These are phyloP conservation scores for Petasospora rhodanensis DNA, from an alignment of 1,139 yeast genomes.

Conservation along the genomic window DNA sequence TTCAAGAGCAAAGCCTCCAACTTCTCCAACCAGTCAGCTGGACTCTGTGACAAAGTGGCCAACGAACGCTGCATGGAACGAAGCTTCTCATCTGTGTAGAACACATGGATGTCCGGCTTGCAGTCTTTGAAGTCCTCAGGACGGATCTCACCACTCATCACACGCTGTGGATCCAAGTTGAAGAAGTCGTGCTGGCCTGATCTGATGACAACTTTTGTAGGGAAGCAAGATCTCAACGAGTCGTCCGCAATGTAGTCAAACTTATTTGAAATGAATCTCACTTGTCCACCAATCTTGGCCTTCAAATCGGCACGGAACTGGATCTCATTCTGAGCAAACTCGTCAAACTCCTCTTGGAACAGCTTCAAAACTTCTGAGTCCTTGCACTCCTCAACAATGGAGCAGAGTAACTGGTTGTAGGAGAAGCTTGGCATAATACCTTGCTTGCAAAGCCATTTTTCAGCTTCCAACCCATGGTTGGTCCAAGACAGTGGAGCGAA, in stretches of 20 bases:
- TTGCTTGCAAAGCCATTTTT: slow-evolving; percentile 50
- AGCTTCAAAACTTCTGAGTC: slow-evolving; percentile 30
- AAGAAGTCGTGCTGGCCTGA: slow-evolving; percentile 34
- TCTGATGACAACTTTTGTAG: slow-evolving; percentile 45
- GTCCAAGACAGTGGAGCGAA: slow-evolving; percentile 63
- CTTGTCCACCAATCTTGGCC: slow-evolving; percentile 22
- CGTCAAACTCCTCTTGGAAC: slow-evolving; percentile 33
- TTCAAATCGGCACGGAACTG: slow-evolving; percentile 36
- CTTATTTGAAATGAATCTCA: slow-evolving; percentile 32
- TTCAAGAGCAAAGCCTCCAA: slow-evolving; percentile 39
- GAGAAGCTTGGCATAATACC: slow-evolving; percentile 45
- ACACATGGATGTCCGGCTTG: slow-evolving; percentile 41
- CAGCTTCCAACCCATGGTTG: slow-evolving; percentile 42
- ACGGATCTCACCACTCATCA: slow-evolving; percentile 27
- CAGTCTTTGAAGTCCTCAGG: slow-evolving; percentile 16
- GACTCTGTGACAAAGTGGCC: slow-evolving; percentile 39
- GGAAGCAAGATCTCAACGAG: slow-evolving; percentile 43
- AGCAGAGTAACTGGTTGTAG: slow-evolving; percentile 41
- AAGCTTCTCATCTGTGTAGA: slow-evolving; percentile 50
- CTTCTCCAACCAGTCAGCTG: slow-evolving; percentile 47
- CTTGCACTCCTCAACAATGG: slow-evolving; percentile 41
- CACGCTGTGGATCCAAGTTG: slow-evolving; percentile 42
- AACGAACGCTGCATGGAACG: slow-evolving; percentile 34
- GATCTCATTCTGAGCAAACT: slow-evolving; percentile 38
- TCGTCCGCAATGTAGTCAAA: slow-evolving; percentile 50